phyloP scores from a whole-genome alignment of 2,329 filamentous ascomycete genomes.

The Beauveria sp. region DNA sequence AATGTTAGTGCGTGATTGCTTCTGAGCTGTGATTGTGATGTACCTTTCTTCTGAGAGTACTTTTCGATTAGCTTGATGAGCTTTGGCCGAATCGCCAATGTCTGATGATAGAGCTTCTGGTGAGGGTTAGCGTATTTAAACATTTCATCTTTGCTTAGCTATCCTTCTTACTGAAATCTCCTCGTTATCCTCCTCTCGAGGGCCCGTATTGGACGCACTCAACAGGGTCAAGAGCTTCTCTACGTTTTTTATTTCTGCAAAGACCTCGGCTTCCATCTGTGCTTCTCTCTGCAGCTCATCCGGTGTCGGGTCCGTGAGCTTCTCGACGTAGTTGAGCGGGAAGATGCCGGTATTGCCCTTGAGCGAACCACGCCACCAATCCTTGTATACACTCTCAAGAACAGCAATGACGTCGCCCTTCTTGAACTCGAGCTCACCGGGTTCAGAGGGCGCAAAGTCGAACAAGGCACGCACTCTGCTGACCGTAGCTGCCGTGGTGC shows the following conservation, averaged over 20 bases:
- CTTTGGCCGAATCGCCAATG: slow-evolving; percentile 88
- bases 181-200: slow-evolving; percentile 87
- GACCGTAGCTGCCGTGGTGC: slow-evolving; percentile 92
- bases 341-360: slow-evolving; percentile 96
- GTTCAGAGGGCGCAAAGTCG: slow-evolving; percentile 90
- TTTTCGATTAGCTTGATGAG: slow-evolving; percentile 97
- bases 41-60: slow-evolving; percentile 98
- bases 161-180: slow-evolving; percentile 68
- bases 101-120: slow-evolving; percentile 80
- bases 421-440: slow-evolving; percentile 90
- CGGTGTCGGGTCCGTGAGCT: slow-evolving; percentile 85
- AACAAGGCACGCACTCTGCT: slow-evolving; percentile 89
- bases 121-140: slow-evolving; percentile 23
- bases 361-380: slow-evolving; percentile 97
- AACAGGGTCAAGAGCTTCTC: slow-evolving; percentile 74
- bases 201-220: slow-evolving; percentile 74
- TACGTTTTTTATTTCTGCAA: slow-evolving; percentile 57
- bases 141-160: background rate
- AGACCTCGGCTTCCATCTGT: slow-evolving; percentile 76
- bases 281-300: slow-evolving; percentile 94
- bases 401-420: slow-evolving; percentile 97
- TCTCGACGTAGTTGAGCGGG: slow-evolving; percentile 97
- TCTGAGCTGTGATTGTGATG: background rate
- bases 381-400: slow-evolving; percentile 95
- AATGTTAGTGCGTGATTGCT: slow-evolving; percentile 16